Percentiles rank a stretch among this genome's conserved stretches.
Evolutionary conservation across 2,329 filamentous ascomycete genomes (phyloP).

Genomic region (Phyllosticta capitalensis): DNA sequence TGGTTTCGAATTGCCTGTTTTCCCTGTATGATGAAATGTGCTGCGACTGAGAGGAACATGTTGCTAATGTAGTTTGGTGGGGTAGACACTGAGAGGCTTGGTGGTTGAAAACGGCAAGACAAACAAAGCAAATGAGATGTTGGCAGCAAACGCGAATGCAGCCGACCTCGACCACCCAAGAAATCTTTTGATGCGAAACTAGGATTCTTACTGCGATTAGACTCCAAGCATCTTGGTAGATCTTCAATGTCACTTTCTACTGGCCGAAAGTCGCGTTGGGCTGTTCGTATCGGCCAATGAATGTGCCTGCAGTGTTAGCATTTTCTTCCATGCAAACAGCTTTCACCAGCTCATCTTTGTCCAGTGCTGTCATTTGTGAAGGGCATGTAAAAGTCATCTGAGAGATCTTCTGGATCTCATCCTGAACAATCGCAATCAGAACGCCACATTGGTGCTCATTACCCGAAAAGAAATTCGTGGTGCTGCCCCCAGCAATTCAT

Average conservation of each 20-base stretch:
- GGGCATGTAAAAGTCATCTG: too few relatives aligned
- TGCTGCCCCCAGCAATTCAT: neutral
- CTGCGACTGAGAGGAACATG: neutral
- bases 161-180: neutral
- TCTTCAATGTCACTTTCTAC: neutral
- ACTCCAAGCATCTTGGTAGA: neutral
- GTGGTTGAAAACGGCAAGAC: conserved; percentile 10
- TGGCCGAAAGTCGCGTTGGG: neutral
- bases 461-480: neutral
- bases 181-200: neutral
- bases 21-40: neutral
- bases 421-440: neutral
- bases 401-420: neutral
- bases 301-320: neutral
- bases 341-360: neutral
- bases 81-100: neutral
- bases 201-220: neutral
- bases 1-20: neutral
- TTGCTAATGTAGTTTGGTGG: neutral
- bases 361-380: neutral
- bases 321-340: neutral
- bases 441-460: neutral
- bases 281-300: neutral
- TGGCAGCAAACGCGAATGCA: neutral
- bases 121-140: conserved; percentile 3